Base-by-base conservation (phyloP, 2,329 filamentous ascomycete species). In the Didymella keratinophila region DNA sequence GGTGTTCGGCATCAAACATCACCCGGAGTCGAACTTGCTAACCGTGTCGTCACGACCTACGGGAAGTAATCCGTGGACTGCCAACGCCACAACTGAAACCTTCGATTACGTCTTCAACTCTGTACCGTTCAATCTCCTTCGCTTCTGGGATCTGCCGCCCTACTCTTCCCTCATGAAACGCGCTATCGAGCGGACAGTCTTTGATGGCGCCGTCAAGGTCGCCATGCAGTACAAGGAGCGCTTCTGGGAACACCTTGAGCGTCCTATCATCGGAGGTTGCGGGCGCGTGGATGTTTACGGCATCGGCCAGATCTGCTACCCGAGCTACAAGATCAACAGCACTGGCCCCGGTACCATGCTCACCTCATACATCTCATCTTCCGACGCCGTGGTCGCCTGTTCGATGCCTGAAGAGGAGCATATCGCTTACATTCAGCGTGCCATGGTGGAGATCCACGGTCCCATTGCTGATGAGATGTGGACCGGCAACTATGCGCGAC, bases 101-200 rank as follows among this genome's bases (percentile, higher is more conserved):
- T 88, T 84, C 66, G 87, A 90, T 75, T 89, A 89, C 69, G 81
- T 85, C 36, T 77, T 90, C 34, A 80, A 89, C 21, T 81, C 86
- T 0, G 81, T 83, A 0, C 87, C 87, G 0, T 89, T 90, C 72
- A 82, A 83, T 50, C 81, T 85, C 32, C 83, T 89, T 37, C 81
- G 86, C 44, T 80, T 83, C 43, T 87, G 86, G 85, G 76, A 83
- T 4, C 75, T 89, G 0, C 84, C 85, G 0, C 69, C 69, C 0
- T 81, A 81, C 67, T 80, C 80, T 16, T 76, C 76, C n/a, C 71
- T 82, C 1, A 72, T 83, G 10, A 70, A 67, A 46, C 79, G 78
- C 11, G 80, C 81, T 2, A 82, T 83, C 61, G 64, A 70, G 16
- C 70, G 72, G 25, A 71, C 82, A 23, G 79, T 81, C 60, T 83